Evolutionary conservation across 495 filamentous ascomycete genomes (phyloP).

Genomic region (Halenospora varia): DNA sequence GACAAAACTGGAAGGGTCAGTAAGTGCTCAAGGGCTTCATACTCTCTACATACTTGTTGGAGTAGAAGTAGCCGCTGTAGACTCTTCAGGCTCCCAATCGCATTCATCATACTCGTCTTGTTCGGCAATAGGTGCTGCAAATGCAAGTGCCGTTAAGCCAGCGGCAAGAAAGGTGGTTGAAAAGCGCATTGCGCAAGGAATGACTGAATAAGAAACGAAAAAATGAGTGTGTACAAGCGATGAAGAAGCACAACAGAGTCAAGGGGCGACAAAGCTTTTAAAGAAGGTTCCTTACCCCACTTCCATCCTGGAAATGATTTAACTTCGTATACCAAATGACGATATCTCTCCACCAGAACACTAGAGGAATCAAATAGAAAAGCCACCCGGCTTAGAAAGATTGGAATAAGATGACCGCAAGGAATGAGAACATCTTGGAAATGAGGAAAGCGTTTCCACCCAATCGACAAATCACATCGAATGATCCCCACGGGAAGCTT

Average conservation of each 20-base stretch:
- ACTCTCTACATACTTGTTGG: too few species aligned
- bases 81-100: neutral
- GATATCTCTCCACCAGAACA: neutral
- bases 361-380: neutral
- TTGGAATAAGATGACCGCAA: neutral
- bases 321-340: neutral
- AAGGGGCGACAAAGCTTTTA: neutral
- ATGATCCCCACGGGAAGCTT: neutral
- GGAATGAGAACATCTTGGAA: neutral
- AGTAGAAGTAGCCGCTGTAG: too few species aligned
- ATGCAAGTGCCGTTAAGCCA: conserved; percentile 10
- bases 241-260: neutral
- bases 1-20: too few species aligned
- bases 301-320: neutral
- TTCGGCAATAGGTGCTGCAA: conserved; percentile 14
- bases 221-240: conserved; percentile 5
- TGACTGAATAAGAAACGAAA: neutral
- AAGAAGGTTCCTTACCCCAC: neutral
- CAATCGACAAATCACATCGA: neutral
- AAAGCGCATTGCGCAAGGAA: conserved; percentile 13
- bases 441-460: neutral
- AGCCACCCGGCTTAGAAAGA: neutral
- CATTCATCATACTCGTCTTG: conserved; percentile 1
- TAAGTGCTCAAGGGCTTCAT: too few species aligned
- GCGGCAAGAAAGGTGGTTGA: conserved; percentile 12